These are phyloP conservation scores for Kitagawia praeruptora DNA, from an alignment of 129 eudicot genomes.

Conservation along the genomic window DNA sequence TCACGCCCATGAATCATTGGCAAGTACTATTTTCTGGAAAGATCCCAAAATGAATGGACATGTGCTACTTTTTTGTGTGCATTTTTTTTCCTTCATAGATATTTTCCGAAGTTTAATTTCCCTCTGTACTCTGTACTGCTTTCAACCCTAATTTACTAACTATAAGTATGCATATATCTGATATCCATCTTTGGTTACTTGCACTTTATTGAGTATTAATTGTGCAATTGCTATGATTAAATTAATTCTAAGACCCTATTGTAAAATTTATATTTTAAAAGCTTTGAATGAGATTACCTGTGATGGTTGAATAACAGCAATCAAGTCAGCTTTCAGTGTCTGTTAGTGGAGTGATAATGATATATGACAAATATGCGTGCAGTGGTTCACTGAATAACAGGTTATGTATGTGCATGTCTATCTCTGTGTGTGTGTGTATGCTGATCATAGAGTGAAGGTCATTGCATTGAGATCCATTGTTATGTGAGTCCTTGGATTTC, in stretches of 20 bases:
- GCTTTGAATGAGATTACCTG: not conserved
- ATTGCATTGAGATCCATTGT: not conserved
- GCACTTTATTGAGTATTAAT: not conserved
- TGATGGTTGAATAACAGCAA: not conserved
- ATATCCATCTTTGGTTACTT: not conserved
- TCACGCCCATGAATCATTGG: not conserved
- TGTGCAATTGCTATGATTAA: not conserved
- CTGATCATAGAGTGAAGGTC: not conserved
- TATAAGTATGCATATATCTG: not conserved
- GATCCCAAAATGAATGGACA: not conserved
- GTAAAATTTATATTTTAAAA: too few relatives aligned
- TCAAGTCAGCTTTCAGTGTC: not conserved
- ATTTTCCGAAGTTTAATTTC: not conserved
- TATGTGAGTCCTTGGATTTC: not conserved
- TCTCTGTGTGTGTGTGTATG: not conserved
- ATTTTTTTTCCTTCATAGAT: not conserved
- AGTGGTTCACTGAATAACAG: not conserved
- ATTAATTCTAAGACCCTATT: not conserved
- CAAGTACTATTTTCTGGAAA: not conserved
- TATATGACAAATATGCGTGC: not conserved
- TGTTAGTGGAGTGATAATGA: not conserved
- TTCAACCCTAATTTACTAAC: not conserved
- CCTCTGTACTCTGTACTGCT: not conserved
- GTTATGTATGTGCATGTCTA: not conserved
- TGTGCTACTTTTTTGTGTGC: not conserved